These are phyloP conservation scores for Camillea tinctor DNA, from an alignment of 2,329 filamentous ascomycete genomes.

Conservation along the genomic window DNA sequence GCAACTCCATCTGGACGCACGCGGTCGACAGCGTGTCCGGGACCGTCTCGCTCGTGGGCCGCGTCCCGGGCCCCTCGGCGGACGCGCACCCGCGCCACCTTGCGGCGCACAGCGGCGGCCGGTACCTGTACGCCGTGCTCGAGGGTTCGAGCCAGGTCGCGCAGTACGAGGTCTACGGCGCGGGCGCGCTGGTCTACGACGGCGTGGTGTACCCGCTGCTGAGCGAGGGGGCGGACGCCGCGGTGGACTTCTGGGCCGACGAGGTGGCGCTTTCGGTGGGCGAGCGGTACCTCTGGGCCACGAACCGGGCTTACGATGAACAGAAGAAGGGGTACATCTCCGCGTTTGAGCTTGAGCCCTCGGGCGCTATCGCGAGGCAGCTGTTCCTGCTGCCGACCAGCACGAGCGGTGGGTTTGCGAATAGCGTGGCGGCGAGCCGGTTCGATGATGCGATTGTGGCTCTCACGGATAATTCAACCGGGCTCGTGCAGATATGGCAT, in stretches of 20 bases:
- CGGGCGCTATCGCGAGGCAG: slow-evolving; percentile 30
- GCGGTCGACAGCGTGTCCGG: slow-evolving; percentile 19
- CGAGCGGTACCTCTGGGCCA: slow-evolving; percentile 33
- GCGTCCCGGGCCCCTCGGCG: slow-evolving; percentile 12
- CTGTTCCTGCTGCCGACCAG: slow-evolving; percentile 32
- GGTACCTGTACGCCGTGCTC: slow-evolving; percentile 27
- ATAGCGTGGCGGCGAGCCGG: slow-evolving; percentile 32
- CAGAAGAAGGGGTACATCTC: slow-evolving; percentile 33
- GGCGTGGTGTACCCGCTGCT: slow-evolving; percentile 23
- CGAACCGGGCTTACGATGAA: slow-evolving; percentile 21
- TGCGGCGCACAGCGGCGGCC: slow-evolving; percentile 23
- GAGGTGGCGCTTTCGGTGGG: slow-evolving; percentile 31
- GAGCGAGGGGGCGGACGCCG: slow-evolving; percentile 14
- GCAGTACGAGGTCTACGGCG: slow-evolving; percentile 16
- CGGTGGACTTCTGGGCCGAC: slow-evolving; percentile 32
- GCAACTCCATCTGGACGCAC: slow-evolving; percentile 42
- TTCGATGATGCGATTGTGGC: slow-evolving; percentile 34
- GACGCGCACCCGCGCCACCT: slow-evolving; percentile 29
- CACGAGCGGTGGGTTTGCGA: slow-evolving; percentile 35
- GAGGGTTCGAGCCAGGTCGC: slow-evolving; percentile 28
- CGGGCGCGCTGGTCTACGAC: slow-evolving; percentile 9
- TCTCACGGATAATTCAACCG: slow-evolving; percentile 34
- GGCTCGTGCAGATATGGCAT: slow-evolving; percentile 37
- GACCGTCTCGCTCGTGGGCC: slow-evolving; percentile 8
- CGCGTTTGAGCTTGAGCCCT: slow-evolving; percentile 28